These are phyloP conservation scores for Wallacemonas sp. DNA, from an alignment of 208 protist genomes.

Conservation along the genomic window DNA sequence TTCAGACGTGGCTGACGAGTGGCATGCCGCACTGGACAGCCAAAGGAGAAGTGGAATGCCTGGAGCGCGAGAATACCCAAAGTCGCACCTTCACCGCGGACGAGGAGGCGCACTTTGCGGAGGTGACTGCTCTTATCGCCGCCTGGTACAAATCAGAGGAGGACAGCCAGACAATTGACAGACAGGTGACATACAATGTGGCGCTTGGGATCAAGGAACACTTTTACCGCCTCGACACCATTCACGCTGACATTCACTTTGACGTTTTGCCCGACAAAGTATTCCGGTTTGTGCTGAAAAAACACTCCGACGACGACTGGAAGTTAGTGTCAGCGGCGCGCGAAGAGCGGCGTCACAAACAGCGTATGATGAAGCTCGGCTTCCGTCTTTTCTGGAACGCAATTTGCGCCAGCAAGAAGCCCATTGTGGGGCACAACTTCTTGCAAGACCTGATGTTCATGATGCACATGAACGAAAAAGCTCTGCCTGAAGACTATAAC, in stretches of 20 bases:
- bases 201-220: background rate
- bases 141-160: constrained; percentile 20
- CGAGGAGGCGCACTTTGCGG: background rate
- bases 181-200: background rate
- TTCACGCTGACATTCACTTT: background rate
- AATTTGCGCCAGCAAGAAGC: constrained; percentile 58
- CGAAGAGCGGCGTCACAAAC: constrained; percentile 1
- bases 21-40: constrained; percentile 50
- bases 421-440: constrained; percentile 81
- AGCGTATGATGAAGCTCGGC: constrained; percentile 20
- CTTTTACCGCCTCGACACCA: background rate
- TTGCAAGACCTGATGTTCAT: constrained; percentile 85
- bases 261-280: constrained; percentile 9
- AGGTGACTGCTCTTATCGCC: constrained; percentile 19
- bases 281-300: constrained; percentile 21
- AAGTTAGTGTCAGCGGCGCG: background rate
- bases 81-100: background rate
- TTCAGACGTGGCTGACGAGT: constrained; percentile 53
- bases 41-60: constrained; percentile 21
- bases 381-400: constrained; percentile 73
- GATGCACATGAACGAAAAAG: constrained; percentile 66
- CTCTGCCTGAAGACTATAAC: constrained; percentile 38
- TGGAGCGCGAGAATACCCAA: background rate
- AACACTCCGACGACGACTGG: constrained; percentile 9
- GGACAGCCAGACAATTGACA: background rate